These are phyloP conservation scores for Pichia phayaonensis DNA, from an alignment of 805 yeast genomes.

Conservation along the genomic window DNA sequence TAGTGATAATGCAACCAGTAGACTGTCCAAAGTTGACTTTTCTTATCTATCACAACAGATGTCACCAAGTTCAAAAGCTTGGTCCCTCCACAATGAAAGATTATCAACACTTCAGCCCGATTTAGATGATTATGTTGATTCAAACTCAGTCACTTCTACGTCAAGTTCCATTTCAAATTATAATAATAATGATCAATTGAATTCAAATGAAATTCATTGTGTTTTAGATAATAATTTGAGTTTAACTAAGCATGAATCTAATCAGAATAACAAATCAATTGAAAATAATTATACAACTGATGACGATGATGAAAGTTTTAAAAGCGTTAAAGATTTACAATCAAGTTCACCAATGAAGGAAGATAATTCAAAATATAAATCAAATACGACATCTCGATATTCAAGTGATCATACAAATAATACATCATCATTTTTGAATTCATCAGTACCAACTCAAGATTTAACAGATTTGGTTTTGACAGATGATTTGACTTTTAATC, in stretches of 20 bases:
- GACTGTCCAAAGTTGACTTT: constrained; percentile 20
- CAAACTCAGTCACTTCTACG: background rate
- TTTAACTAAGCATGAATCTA: background rate
- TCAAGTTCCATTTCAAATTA: constrained; percentile 1
- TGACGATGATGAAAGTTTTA: background rate
- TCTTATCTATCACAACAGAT: constrained; percentile 19
- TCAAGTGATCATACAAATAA: constrained; percentile 1
- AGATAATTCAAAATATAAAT: background rate
- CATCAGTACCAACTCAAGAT: constrained; percentile 7
- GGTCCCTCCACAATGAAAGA: constrained; percentile 13
- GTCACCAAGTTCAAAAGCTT: constrained; percentile 26
- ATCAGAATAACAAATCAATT: background rate
- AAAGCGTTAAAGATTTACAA: background rate
- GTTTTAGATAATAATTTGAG: constrained; percentile 1
- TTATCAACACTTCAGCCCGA: background rate
- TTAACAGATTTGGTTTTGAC: background rate
- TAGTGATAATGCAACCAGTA: background rate
- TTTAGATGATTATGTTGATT: constrained; percentile 2
- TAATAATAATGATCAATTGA: background rate
- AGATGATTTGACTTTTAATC: background rate
- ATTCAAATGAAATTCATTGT: background rate
- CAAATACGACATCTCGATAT: background rate
- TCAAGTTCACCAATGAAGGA: background rate
- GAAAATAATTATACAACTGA: background rate
- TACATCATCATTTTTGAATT: constrained; percentile 4